Evolutionary conservation across 2,329 filamentous ascomycete species (phyloP).

Genomic region (Trichoderma sp.): DNA sequence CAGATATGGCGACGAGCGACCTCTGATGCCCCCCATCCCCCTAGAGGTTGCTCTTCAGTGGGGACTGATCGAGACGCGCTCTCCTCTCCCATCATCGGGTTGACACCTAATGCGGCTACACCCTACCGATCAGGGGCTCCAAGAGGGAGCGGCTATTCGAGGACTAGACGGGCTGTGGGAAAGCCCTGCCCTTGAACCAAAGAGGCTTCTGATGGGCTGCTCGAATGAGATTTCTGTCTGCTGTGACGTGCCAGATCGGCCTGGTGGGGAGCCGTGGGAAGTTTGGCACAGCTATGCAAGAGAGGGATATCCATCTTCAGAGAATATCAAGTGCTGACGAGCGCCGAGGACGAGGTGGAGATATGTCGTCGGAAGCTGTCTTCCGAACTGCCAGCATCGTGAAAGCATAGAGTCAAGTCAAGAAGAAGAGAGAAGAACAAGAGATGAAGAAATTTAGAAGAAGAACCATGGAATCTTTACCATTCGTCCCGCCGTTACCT

Average conservation of each 20-base stretch:
- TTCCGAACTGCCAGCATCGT: conserved; percentile 12
- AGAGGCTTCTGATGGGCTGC: not conserved
- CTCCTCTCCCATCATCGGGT: not conserved
- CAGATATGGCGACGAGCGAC: not conserved
- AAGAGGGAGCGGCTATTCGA: not conserved
- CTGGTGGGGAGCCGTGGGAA: not conserved
- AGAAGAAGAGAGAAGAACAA: not conserved
- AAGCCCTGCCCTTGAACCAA: not conserved
- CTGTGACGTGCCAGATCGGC: not conserved
- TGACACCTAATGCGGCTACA: not conserved
- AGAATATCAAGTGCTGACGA: conserved; percentile 3
- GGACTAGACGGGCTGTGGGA: not conserved
- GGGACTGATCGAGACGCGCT: not conserved
- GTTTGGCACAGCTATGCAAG: not conserved
- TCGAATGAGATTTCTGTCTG: not conserved
- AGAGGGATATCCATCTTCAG: not conserved
- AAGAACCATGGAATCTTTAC: conserved; percentile 15
- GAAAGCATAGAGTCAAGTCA: not conserved
- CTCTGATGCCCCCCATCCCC: not conserved
- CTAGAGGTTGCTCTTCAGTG: not conserved
- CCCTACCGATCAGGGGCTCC: not conserved
- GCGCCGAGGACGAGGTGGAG: not conserved
- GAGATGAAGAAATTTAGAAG: not conserved
- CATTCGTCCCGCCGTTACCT: not conserved
- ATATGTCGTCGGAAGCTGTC: conserved; percentile 9